These are phyloP conservation scores for Dioszegia aurantiaca DNA, from an alignment of 768 basidiomycete species.

Conservation along the genomic window DNA sequence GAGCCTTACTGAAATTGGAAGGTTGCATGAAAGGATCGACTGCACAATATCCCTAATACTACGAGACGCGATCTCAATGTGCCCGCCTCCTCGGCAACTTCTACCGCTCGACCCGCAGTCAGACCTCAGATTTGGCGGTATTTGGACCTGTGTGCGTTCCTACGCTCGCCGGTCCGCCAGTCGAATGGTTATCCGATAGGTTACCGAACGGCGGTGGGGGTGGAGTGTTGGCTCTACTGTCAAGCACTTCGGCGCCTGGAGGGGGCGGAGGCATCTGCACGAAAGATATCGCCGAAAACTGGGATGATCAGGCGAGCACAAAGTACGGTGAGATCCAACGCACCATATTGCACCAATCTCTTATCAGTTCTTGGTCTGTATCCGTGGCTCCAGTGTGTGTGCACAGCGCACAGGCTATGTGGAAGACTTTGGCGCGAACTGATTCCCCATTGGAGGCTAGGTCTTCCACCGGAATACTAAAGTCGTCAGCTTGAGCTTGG, in stretches of 20 bases:
- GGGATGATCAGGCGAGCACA: background rate
- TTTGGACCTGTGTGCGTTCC: background rate
- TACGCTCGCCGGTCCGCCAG: background rate
- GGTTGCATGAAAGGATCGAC: too few relatives aligned
- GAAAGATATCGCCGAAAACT: conserved; percentile 47
- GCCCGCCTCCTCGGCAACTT: too few relatives aligned
- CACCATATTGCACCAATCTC: conserved; percentile 48
- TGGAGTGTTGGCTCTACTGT: conserved; percentile 26
- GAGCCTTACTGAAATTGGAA: too few relatives aligned
- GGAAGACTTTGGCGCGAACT: conserved; percentile 44
- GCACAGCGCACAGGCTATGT: conserved; percentile 43
- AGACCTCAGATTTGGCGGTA: background rate
- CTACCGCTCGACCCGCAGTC: too few relatives aligned
- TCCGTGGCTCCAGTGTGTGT: conserved; percentile 17
- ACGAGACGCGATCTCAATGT: too few relatives aligned
- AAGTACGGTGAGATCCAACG: conserved; percentile 12
- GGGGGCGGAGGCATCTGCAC: conserved; percentile 46
- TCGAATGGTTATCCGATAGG: background rate
- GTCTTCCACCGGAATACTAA: conserved; percentile 44
- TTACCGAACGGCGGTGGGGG: background rate
- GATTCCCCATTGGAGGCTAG: conserved; percentile 46
- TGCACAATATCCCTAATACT: too few relatives aligned
- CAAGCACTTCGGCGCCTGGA: conserved; percentile 25
- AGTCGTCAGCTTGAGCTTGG: conserved; percentile 2
- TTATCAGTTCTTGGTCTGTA: conserved; percentile 35